phyloP scores from a whole-genome alignment of 768 basidiomycete genomes.

The Trametes villosa region DNA sequence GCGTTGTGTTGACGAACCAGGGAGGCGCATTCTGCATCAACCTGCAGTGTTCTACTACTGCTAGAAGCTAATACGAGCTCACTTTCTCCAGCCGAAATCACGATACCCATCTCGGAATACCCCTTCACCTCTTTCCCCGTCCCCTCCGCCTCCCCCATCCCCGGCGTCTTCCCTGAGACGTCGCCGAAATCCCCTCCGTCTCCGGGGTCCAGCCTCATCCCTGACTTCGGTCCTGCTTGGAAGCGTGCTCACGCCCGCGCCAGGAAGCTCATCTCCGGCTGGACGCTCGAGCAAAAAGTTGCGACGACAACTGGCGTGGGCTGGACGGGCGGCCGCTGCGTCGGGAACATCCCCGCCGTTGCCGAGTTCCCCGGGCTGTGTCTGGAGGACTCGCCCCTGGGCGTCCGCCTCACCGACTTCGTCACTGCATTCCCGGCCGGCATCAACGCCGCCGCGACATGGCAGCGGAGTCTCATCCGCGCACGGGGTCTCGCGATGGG shows the following conservation, averaged over 20 bases:
- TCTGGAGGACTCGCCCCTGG: constrained; percentile 78
- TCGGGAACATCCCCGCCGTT: constrained; percentile 65
- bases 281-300: constrained; percentile 67
- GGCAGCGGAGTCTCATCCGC: constrained; percentile 77
- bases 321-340: constrained; percentile 68
- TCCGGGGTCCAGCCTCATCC: constrained; percentile 42
- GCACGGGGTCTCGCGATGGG: constrained; percentile 80
- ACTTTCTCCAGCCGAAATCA: too few species aligned
- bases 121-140: constrained; percentile 65
- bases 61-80: too few species aligned
- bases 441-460: constrained; percentile 83
- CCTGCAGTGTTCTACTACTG: too few species aligned
- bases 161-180: constrained; percentile 55
- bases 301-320: constrained; percentile 68
- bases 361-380: constrained; percentile 68
- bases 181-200: constrained; percentile 63
- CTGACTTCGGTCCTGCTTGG: constrained; percentile 45
- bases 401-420: constrained; percentile 77
- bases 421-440: constrained; percentile 85
- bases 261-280: constrained; percentile 45
- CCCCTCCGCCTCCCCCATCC: constrained; percentile 57
- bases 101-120: constrained; percentile 45
- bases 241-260: constrained; percentile 28
- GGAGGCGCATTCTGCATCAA: too few species aligned
- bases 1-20: too few species aligned